Evolutionary conservation across 768 basidiomycete genomes (phyloP).

Genomic region (Boletus subcaerulescens): DNA sequence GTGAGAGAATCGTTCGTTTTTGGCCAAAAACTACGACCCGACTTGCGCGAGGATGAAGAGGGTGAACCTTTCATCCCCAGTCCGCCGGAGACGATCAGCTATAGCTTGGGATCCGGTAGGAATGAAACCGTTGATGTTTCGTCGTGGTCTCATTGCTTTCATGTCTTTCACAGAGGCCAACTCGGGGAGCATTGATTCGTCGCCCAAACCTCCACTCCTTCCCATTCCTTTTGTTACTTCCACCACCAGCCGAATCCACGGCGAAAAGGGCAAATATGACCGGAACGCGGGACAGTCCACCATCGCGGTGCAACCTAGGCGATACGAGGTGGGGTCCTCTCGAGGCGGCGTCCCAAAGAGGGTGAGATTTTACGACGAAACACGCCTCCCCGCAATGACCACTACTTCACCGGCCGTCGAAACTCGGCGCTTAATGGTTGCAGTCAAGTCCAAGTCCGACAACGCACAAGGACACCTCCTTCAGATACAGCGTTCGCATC

Average conservation of each 20-base stretch:
- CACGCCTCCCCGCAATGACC: too few relatives aligned
- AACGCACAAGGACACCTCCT: too few relatives aligned
- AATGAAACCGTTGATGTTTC: not conserved
- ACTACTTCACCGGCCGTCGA: not conserved
- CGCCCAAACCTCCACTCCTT: not conserved
- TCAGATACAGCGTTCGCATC: too few relatives aligned
- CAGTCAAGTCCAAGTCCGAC: too few relatives aligned
- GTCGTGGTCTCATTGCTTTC: not conserved
- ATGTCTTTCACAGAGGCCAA: not conserved
- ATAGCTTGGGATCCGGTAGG: not conserved
- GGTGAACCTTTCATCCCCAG: too few relatives aligned
- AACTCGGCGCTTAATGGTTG: too few relatives aligned
- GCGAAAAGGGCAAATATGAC: not conserved
- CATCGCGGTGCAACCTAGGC: too few relatives aligned
- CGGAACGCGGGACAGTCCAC: not conserved
- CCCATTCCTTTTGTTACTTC: not conserved
- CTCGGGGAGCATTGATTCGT: not conserved
- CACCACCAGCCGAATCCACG: not conserved
- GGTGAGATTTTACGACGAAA: not conserved
- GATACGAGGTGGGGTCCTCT: too few relatives aligned
- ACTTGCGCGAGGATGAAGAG: too few relatives aligned
- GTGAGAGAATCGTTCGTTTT: too few relatives aligned
- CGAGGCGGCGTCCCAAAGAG: not conserved
- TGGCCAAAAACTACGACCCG: too few relatives aligned
- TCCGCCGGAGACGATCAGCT: not conserved